A percentile compares a stretch with the other conserved stretches of the same genome.
Evolutionary conservation across 176 grass and related monocot species (phyloP).

Genomic region (Elaeis guineensis): DNA sequence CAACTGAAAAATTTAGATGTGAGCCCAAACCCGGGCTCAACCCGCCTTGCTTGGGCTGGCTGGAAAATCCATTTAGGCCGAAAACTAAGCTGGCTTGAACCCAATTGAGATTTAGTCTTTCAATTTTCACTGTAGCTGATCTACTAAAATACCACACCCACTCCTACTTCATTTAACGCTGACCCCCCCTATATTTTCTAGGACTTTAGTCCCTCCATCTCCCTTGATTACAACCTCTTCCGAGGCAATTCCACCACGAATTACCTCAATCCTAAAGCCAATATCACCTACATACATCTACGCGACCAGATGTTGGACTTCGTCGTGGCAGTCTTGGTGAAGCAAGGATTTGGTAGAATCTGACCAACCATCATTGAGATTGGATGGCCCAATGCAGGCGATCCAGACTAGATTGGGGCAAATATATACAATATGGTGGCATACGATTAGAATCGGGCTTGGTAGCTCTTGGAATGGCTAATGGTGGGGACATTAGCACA

Average conservation of each 20-base stretch:
- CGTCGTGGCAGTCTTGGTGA: constrained; percentile 43
- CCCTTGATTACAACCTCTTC: constrained; percentile 58
- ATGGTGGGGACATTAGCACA: constrained; percentile 36
- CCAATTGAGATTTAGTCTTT: no score
- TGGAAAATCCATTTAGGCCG: no score
- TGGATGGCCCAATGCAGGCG: constrained; percentile 75
- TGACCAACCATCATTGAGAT: constrained; percentile 69
- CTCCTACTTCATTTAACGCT: constrained; percentile 70
- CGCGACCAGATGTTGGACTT: constrained; percentile 90
- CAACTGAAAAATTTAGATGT: no score
- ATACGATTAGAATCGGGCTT: constrained; percentile 69
- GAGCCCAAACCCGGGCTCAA: no score
- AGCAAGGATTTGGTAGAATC: constrained; percentile 47
- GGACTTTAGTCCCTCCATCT: constrained; percentile 22
- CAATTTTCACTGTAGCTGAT: no score
- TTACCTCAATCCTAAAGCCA: constrained; percentile 50
- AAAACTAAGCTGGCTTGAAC: no score
- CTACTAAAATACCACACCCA: constrained; percentile 28
- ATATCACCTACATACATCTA: constrained; percentile 61
- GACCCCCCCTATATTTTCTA: no score
- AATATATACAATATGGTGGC: constrained; percentile 48
- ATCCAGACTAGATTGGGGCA: constrained; percentile 23
- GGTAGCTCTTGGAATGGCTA: constrained; percentile 25
- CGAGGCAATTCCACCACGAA: constrained; percentile 8
- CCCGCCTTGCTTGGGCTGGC: no score